phyloP scores from a whole-genome alignment of 441 rosid genomes.

The Gossypium trilobum region DNA sequence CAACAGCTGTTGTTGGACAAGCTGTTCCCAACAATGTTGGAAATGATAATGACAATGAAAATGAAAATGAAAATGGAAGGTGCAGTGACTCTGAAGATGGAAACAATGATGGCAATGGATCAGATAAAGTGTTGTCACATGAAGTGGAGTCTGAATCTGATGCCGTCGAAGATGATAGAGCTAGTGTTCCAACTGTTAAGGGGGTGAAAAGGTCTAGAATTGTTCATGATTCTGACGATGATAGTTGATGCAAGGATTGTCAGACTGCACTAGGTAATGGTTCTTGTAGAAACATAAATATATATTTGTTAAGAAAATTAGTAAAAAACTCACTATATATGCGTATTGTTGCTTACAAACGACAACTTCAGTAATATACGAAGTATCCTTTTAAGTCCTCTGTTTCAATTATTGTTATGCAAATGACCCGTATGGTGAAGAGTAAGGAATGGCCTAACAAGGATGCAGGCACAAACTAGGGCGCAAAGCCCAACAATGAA shows the following conservation, averaged over 20 bases:
- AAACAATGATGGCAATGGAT: slow-evolving; percentile 23
- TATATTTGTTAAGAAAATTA: too few species aligned
- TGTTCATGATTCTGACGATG: slow-evolving; percentile 52
- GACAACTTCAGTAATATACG: too few species aligned
- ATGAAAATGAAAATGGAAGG: slow-evolving; percentile 14
- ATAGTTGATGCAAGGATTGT: slow-evolving; percentile 8
- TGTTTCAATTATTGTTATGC: too few species aligned
- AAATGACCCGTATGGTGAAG: too few species aligned
- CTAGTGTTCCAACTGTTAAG: slow-evolving; percentile 27
- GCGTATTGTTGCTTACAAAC: too few species aligned
- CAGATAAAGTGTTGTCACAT: slow-evolving; percentile 23
- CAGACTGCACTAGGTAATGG: neutral
- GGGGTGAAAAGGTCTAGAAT: slow-evolving; percentile 34
- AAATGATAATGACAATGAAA: slow-evolving; percentile 14
- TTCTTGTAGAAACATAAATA: too few species aligned
- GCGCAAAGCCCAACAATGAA: too few species aligned
- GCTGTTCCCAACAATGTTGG: slow-evolving; percentile 11
- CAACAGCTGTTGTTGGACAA: neutral
- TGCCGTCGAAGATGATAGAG: slow-evolving; percentile 27
- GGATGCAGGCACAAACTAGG: too few species aligned
- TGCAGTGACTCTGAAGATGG: slow-evolving; percentile 29
- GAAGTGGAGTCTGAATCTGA: slow-evolving; percentile 29
- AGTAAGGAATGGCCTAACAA: too few species aligned
- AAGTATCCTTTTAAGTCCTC: too few species aligned
- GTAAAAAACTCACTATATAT: too few species aligned